A percentile compares a stretch with the other conserved stretches of the same genome.
Evolutionary conservation across 805 yeast genomes (phyloP).

Genomic region (Yarrowia osloensis): DNA sequence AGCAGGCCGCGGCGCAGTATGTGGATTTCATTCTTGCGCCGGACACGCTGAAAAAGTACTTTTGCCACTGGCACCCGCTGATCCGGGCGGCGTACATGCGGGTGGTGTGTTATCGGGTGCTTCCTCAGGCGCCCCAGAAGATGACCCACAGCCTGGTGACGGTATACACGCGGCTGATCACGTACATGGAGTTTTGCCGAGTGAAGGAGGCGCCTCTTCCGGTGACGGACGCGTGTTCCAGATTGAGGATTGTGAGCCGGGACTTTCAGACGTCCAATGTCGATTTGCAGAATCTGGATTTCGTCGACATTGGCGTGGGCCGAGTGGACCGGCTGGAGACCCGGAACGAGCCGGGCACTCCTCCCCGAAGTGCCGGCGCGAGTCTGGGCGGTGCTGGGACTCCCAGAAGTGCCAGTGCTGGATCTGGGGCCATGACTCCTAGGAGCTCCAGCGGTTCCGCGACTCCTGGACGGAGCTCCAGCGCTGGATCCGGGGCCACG

Average conservation of each 20-base stretch:
- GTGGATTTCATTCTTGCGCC: slow-evolving; percentile 37
- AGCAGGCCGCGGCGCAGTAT: slow-evolving; percentile 4
- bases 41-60: slow-evolving; percentile 55
- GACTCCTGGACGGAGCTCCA: no score
- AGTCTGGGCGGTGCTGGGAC: no score
- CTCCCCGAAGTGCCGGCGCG: neutral
- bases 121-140: slow-evolving; percentile 29
- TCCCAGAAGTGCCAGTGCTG: neutral
- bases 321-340: neutral
- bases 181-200: slow-evolving; percentile 22
- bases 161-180: neutral
- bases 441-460: no score
- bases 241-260: neutral
- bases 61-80: slow-evolving; percentile 80
- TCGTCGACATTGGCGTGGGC: slow-evolving; percentile 26
- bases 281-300: slow-evolving; percentile 18
- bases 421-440: neutral
- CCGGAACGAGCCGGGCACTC: neutral
- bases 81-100: slow-evolving; percentile 69
- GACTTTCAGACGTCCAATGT: slow-evolving; percentile 3
- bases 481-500: neutral
- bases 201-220: slow-evolving; percentile 2
- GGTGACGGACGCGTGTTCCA: neutral
- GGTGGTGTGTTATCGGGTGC: slow-evolving; percentile 66
- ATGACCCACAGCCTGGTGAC: slow-evolving; percentile 1